Percentiles rank a stretch among this genome's conserved stretches.
Conservation (phyloP, 73 alveolate genomes). For the Paraurostyla sp. region DNA sequence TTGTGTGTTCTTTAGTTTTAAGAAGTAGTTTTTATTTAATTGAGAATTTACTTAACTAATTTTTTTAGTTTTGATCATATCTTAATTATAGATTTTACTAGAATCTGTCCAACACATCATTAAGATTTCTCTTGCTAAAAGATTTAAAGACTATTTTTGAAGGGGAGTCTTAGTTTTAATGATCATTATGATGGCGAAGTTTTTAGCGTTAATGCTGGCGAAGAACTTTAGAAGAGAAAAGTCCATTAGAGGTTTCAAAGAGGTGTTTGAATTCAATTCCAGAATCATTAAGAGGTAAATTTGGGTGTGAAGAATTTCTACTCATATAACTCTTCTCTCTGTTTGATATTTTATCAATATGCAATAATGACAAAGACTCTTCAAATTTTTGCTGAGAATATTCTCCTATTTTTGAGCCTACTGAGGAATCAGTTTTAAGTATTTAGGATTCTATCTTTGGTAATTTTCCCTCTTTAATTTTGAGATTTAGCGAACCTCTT, state of each 20-base stretch:
- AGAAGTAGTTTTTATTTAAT: neutral
- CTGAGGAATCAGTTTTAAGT: no score
- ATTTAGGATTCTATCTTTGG: no score
- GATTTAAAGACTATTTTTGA: neutral
- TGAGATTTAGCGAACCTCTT: neutral
- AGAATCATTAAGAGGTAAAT: no score
- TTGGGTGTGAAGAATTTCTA: no score
- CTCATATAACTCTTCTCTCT: no score
- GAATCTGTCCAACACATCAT: conserved; percentile 27
- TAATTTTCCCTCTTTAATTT: neutral
- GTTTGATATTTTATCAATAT: no score
- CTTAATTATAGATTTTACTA: neutral
- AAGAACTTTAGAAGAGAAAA: neutral
- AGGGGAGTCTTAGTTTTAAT: neutral
- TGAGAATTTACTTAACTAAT: neutral
- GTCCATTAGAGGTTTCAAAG: no score
- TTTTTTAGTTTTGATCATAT: neutral
- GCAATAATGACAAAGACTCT: no score
- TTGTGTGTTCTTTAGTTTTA: no score
- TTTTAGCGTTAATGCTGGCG: neutral
- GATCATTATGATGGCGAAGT: neutral
- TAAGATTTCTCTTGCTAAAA: conserved; percentile 4
- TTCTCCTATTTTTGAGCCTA: no score
- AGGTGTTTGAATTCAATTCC: no score
- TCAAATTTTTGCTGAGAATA: no score